Conservation (phyloP, 2,329 filamentous ascomycete genomes). For the Phialophora chinensis region DNA sequence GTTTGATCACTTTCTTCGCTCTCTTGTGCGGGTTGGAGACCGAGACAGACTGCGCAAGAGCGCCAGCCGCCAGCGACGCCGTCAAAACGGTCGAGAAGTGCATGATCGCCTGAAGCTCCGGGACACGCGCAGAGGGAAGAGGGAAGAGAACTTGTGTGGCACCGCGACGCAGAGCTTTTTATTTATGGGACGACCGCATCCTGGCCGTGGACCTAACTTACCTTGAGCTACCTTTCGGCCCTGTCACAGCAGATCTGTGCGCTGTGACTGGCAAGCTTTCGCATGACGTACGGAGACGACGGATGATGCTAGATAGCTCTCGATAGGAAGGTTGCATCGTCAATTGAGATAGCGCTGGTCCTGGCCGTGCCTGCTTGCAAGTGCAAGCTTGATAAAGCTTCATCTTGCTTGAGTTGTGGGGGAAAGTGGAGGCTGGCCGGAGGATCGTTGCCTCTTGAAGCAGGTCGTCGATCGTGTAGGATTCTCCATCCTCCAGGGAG, state of each 20-base stretch:
- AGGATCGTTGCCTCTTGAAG: slow-evolving; percentile 30
- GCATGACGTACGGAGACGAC: slow-evolving; percentile 22
- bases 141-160: neutral
- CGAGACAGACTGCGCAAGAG: slow-evolving; percentile 22
- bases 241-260: slow-evolving; percentile 10
- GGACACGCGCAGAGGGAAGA: slow-evolving; percentile 1
- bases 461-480: slow-evolving; percentile 17
- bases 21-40: slow-evolving; percentile 31
- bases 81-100: slow-evolving; percentile 22
- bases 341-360: slow-evolving; percentile 4
- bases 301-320: neutral
- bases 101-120: slow-evolving; percentile 16
- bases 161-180: slow-evolving; percentile 1
- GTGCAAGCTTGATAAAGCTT: slow-evolving; percentile 27
- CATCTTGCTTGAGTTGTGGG: slow-evolving; percentile 23
- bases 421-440: slow-evolving; percentile 13
- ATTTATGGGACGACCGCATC: slow-evolving; percentile 11
- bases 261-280: slow-evolving; percentile 1
- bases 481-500: neutral
- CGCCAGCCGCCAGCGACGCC: slow-evolving; percentile 27
- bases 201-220: neutral
- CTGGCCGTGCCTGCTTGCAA: neutral
- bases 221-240: slow-evolving; percentile 11
- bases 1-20: slow-evolving; percentile 25
- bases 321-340: slow-evolving; percentile 37